A percentile compares a stretch with the other conserved stretches of the same genome.
These are phyloP conservation scores for Tetrahymena elliotti DNA, from an alignment of 73 alveolate species.

Conservation along the genomic window DNA sequence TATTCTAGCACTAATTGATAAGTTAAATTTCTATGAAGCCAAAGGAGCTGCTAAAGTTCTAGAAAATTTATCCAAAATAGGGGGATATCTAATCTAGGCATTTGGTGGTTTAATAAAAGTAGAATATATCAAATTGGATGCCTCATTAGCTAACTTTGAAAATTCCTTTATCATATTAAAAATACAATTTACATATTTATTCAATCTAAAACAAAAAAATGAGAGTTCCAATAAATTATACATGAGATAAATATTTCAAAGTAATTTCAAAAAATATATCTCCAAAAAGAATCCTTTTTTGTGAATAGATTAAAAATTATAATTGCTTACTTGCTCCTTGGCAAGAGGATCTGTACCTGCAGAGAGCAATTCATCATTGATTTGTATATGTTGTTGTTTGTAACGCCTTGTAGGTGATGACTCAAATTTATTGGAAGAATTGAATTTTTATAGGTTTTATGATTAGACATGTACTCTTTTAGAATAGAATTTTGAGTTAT, in stretches of 20 bases:
- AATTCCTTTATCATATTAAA: conserved; percentile 24
- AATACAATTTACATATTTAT: no score
- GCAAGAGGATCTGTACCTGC: conserved; percentile 88
- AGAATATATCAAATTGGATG: conserved; percentile 58
- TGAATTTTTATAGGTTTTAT: not conserved
- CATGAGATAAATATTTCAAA: no score
- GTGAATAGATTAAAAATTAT: no score
- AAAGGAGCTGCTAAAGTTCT: conserved; percentile 96
- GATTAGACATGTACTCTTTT: not conserved
- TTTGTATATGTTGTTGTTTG: not conserved
- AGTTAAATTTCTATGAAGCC: conserved; percentile 62
- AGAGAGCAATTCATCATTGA: conserved; percentile 46
- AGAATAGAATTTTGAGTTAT: not conserved
- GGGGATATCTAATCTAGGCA: conserved; percentile 84
- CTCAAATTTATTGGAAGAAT: not conserved
- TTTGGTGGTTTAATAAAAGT: conserved; percentile 74
- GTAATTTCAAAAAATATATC: no score
- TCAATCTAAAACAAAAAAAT: no score
- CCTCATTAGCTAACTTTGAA: conserved; percentile 70
- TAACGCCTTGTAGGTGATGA: not conserved
- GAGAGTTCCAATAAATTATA: no score
- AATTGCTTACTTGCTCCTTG: conserved; percentile 13
- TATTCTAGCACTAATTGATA: conserved; percentile 73
- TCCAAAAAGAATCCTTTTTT: no score
- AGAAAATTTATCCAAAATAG: conserved; percentile 87